These are phyloP conservation scores for Pythium vanterpoolii DNA, from an alignment of 352 stramenopile species.

Conservation along the genomic window DNA sequence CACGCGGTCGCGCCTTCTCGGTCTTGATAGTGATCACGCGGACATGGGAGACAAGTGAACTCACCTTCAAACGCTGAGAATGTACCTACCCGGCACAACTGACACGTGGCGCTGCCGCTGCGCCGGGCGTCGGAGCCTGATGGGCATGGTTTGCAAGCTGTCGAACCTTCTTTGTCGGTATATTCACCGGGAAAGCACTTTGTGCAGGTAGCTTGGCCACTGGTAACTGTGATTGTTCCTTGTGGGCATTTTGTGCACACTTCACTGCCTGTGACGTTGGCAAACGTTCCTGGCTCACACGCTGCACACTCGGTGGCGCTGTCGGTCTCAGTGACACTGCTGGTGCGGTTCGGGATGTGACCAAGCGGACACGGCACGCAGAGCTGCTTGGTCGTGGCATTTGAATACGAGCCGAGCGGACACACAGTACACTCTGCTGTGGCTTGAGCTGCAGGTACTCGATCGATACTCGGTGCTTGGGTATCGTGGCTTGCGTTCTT, in stretches of 20 bases:
- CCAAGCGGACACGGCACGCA: constrained; percentile 40
- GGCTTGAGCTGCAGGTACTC: constrained; percentile 7
- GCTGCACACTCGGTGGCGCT: constrained; percentile 25
- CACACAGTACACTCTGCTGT: constrained; percentile 33
- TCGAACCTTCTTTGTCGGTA: constrained; percentile 20
- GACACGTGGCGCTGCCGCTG: constrained; percentile 10
- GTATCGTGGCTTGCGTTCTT: not conserved
- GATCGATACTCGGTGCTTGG: too few species aligned
- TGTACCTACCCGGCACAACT: constrained; percentile 27
- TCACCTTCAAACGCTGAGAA: constrained; percentile 35
- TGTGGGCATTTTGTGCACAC: constrained; percentile 30
- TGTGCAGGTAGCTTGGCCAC: constrained; percentile 32
- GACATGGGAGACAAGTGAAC: constrained; percentile 43
- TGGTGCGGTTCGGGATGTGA: constrained; percentile 13
- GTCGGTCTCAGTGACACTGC: not conserved
- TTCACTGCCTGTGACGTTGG: constrained; percentile 26
- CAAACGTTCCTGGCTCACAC: constrained; percentile 48
- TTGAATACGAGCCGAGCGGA: constrained; percentile 37
- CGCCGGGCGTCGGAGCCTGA: constrained; percentile 30
- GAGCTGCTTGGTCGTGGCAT: constrained; percentile 36
- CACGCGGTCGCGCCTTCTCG: constrained; percentile 26
- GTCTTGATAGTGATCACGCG: constrained; percentile 38
- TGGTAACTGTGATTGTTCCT: constrained; percentile 27
- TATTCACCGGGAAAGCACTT: constrained; percentile 44
- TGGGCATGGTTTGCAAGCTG: constrained; percentile 35